Conservation (phyloP, 1,284 basidiomycete species). For the Moniliella sp. region DNA sequence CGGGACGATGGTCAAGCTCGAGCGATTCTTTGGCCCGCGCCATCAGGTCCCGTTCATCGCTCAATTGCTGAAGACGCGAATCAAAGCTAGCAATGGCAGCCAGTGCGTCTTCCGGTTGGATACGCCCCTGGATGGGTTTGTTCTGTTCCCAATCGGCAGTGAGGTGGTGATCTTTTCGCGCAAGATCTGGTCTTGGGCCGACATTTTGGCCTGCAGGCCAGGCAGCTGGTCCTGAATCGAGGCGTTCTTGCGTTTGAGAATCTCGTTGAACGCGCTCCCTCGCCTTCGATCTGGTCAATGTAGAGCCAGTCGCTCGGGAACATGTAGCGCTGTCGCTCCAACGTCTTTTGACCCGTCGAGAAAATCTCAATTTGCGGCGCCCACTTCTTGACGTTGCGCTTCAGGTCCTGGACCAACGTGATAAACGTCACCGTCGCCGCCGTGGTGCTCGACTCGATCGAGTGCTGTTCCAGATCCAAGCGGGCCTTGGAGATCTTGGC, state of each 20-base stretch:
- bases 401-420: constrained; percentile 94
- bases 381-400: constrained; percentile 88
- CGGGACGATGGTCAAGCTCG: constrained; percentile 68
- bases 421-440: constrained; percentile 95
- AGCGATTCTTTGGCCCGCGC: constrained; percentile 88
- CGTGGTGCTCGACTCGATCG: constrained; percentile 47
- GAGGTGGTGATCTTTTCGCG: constrained; percentile 53
- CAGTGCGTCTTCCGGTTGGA: constrained; percentile 84
- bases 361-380: constrained; percentile 88
- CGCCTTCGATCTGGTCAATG: constrained; percentile 83
- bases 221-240: constrained; percentile 93
- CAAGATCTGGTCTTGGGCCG: constrained; percentile 85
- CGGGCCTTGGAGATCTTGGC: constrained; percentile 71
- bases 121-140: constrained; percentile 79
- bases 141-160: constrained; percentile 82
- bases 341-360: constrained; percentile 76
- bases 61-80: constrained; percentile 60
- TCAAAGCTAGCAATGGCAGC: constrained; percentile 86
- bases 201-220: constrained; percentile 86
- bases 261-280: constrained; percentile 98
- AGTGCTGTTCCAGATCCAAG: constrained; percentile 75
- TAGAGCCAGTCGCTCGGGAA: constrained; percentile 95
- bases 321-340: constrained; percentile 85
- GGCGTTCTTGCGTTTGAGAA: constrained; percentile 88
- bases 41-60: constrained; percentile 80